A percentile compares a stretch with the other conserved stretches of the same genome.
Conservation (phyloP, 441 rosid species). For the Croton laevigatus region DNA sequence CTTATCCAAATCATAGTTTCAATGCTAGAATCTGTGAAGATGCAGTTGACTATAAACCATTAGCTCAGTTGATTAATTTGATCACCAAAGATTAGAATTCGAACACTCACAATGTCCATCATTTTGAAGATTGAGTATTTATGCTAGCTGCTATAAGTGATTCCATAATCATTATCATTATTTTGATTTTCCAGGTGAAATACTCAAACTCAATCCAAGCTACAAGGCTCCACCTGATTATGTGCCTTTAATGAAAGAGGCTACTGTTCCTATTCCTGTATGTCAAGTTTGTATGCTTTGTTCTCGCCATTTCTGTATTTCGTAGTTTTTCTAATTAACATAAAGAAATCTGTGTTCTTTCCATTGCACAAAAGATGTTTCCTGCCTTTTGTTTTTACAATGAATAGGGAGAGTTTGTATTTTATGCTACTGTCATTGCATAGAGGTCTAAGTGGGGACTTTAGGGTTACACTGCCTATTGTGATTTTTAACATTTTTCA, state of each 20-base stretch:
- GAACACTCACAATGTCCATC: not conserved
- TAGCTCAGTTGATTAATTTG: not conserved
- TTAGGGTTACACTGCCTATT: not conserved
- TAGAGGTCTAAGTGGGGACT: not conserved
- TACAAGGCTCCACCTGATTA: constrained; percentile 83
- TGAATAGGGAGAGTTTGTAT: not conserved
- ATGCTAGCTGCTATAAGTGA: constrained; percentile 5
- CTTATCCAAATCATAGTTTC: not conserved
- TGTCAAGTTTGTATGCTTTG: constrained; percentile 25
- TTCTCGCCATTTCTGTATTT: not conserved
- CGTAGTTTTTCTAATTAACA: not conserved
- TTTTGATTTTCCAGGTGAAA: constrained; percentile 59
- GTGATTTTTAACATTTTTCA: not conserved
- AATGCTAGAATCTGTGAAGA: not conserved
- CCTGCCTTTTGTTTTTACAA: not conserved
- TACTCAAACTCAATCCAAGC: constrained; percentile 72
- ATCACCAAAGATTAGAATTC: not conserved
- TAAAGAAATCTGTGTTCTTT: constrained; percentile 1
- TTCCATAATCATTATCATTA: constrained; percentile 1
- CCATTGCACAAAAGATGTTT: not conserved
- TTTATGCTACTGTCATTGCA: not conserved
- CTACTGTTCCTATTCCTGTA: constrained; percentile 73
- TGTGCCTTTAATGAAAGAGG: constrained; percentile 78
- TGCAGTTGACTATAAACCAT: not conserved
- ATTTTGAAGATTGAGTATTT: not conserved